phyloP scores from a whole-genome alignment of 495 filamentous ascomycete genomes.

The Copromyces sp. region DNA sequence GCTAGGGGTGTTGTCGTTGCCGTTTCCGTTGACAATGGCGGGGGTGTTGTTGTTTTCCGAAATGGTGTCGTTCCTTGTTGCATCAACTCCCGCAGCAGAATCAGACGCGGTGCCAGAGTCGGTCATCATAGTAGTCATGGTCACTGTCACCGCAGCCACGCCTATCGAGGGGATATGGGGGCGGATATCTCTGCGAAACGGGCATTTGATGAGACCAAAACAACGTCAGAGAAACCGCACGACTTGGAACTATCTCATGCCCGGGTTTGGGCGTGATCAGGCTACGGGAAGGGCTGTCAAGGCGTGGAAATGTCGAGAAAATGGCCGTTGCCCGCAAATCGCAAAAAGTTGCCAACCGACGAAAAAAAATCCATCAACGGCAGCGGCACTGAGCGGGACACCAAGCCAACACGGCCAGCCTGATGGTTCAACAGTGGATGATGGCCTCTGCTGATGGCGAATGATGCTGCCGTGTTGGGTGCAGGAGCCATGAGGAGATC shows the following conservation, averaged over 20 bases:
- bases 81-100: neutral
- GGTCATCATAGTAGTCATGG: slow-evolving; percentile 9
- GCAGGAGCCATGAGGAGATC: neutral
- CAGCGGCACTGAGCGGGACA: slow-evolving; percentile 5
- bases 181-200: slow-evolving; percentile 58
- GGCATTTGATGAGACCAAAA: slow-evolving; percentile 49
- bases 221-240: slow-evolving; percentile 54
- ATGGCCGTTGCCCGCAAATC: slow-evolving; percentile 30
- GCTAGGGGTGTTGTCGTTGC: neutral
- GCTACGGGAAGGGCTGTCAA: slow-evolving; percentile 26
- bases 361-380: slow-evolving; percentile 20
- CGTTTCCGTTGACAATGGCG: neutral
- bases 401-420: slow-evolving; percentile 1
- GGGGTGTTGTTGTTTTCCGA: slow-evolving; percentile 8
- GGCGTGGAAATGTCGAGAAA: slow-evolving; percentile 29
- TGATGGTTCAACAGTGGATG: neutral
- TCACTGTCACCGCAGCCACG: neutral
- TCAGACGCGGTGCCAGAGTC: slow-evolving; percentile 5
- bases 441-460: slow-evolving; percentile 15
- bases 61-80: slow-evolving; percentile 10
- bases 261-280: slow-evolving; percentile 55
- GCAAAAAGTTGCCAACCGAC: slow-evolving; percentile 35
- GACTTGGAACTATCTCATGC: slow-evolving; percentile 38
- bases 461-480: slow-evolving; percentile 7
- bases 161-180: slow-evolving; percentile 19